These are phyloP conservation scores for Colletotrichum sojae DNA, from an alignment of 2,329 filamentous ascomycete species.

Conservation along the genomic window DNA sequence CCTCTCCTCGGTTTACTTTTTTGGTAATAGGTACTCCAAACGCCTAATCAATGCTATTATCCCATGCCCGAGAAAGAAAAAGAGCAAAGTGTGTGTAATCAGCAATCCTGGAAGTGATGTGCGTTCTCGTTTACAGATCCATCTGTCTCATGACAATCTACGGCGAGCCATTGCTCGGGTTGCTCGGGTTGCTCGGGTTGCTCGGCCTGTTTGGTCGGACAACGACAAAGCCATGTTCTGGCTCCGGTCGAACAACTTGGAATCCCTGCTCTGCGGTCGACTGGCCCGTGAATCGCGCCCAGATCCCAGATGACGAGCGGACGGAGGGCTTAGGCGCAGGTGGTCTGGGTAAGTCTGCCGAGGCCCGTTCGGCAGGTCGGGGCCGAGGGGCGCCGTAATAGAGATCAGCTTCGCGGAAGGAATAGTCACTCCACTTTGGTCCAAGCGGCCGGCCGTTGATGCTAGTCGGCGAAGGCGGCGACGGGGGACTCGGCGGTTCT, in stretches of 20 bases:
- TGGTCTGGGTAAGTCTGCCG: slow-evolving; percentile 19
- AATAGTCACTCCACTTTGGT: slow-evolving; percentile 51
- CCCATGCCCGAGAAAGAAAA: not conserved
- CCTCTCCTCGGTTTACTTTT: too few species aligned
- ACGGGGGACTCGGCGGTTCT: not conserved
- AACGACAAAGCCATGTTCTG: slow-evolving; percentile 28
- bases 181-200: slow-evolving; percentile 13
- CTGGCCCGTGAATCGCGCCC: slow-evolving; percentile 31
- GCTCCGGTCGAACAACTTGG: slow-evolving; percentile 13
- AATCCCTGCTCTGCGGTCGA: slow-evolving; percentile 16
- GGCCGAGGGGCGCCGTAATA: slow-evolving; percentile 46
- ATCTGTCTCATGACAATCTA: not conserved
- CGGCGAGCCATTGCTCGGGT: not conserved
- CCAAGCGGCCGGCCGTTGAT: slow-evolving; percentile 39
- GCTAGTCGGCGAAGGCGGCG: slow-evolving; percentile 13
- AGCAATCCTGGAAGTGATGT: too few species aligned
- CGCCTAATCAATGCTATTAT: not conserved
- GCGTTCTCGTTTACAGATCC: too few species aligned
- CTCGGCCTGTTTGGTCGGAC: slow-evolving; percentile 19
- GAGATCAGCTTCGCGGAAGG: slow-evolving; percentile 53
- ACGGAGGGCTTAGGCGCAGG: slow-evolving; percentile 7
- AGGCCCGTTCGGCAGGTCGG: slow-evolving; percentile 3
- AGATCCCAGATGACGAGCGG: slow-evolving; percentile 26
- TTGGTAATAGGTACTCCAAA: too few species aligned
- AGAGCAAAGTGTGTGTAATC: too few species aligned